Conservation (phyloP, 768 basidiomycete genomes). For the Lentinula sp. region DNA sequence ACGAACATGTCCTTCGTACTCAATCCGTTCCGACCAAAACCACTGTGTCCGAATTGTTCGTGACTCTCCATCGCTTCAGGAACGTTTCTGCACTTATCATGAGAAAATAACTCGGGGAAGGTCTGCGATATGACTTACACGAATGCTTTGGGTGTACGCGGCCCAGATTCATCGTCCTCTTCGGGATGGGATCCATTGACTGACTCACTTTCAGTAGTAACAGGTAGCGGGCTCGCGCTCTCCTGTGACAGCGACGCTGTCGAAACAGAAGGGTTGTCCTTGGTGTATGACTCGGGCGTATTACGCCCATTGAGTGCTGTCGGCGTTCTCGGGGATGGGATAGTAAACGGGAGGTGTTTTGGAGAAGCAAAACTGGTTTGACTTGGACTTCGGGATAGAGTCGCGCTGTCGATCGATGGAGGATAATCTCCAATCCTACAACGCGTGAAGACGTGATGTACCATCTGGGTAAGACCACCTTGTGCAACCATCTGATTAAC, state of each 20-base stretch:
- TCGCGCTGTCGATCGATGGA: slow-evolving; percentile 15
- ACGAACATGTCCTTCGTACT: slow-evolving; percentile 85
- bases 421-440: slow-evolving; percentile 40
- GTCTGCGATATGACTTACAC: background rate
- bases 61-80: slow-evolving; percentile 5
- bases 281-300: background rate
- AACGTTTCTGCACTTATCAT: background rate
- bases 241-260: background rate
- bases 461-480: slow-evolving; percentile 96
- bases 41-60: background rate
- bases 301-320: background rate
- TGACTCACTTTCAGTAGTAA: background rate
- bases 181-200: background rate
- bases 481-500: slow-evolving; percentile 98
- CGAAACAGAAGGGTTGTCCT: background rate
- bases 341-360: slow-evolving; percentile 1
- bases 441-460: slow-evolving; percentile 90
- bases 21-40: slow-evolving; percentile 22
- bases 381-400: slow-evolving; percentile 10
- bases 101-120: background rate
- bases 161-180: background rate
- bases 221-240: background rate
- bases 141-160: slow-evolving; percentile 1
- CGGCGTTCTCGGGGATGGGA: slow-evolving; percentile 4
- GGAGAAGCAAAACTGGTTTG: slow-evolving; percentile 15